Conservation (phyloP, 805 yeast genomes). For the Maudiozyma bulderi region DNA sequence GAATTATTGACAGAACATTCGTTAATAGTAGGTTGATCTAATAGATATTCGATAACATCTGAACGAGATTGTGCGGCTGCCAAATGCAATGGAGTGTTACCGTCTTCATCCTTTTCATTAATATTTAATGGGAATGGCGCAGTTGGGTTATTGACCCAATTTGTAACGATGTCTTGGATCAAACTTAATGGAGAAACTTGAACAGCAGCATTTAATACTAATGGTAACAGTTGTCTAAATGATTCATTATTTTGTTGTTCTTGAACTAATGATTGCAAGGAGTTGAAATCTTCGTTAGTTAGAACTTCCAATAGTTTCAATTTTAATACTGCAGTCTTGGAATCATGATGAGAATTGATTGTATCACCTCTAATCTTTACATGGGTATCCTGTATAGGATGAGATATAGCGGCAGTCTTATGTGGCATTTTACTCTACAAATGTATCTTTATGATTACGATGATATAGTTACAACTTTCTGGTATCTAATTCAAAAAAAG, state of each 20-base stretch:
- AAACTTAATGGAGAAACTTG: constrained; percentile 70
- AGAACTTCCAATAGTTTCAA: constrained; percentile 54
- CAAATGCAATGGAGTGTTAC: constrained; percentile 85
- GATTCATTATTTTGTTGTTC: constrained; percentile 27
- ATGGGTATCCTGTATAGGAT: neutral
- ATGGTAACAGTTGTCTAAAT: constrained; percentile 32
- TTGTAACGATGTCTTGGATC: constrained; percentile 38
- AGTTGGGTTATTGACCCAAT: constrained; percentile 14
- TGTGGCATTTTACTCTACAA: neutral
- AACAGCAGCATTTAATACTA: constrained; percentile 68
- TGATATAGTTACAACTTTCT: neutral
- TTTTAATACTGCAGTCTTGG: constrained; percentile 32
- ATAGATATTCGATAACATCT: constrained; percentile 62
- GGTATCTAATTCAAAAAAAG: no score
- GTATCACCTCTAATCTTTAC: neutral
- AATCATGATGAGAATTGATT: neutral
- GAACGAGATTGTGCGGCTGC: constrained; percentile 69
- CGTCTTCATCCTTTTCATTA: constrained; percentile 67
- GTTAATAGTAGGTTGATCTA: constrained; percentile 57
- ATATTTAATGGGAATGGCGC: constrained; percentile 38
- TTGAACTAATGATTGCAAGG: constrained; percentile 12
- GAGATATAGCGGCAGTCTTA: neutral
- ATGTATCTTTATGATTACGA: neutral
- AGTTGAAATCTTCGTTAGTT: constrained; percentile 28
- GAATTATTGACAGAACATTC: constrained; percentile 70